Evolutionary conservation across 2,329 filamentous ascomycete species (phyloP).

Genomic region (Penicillium sp.): DNA sequence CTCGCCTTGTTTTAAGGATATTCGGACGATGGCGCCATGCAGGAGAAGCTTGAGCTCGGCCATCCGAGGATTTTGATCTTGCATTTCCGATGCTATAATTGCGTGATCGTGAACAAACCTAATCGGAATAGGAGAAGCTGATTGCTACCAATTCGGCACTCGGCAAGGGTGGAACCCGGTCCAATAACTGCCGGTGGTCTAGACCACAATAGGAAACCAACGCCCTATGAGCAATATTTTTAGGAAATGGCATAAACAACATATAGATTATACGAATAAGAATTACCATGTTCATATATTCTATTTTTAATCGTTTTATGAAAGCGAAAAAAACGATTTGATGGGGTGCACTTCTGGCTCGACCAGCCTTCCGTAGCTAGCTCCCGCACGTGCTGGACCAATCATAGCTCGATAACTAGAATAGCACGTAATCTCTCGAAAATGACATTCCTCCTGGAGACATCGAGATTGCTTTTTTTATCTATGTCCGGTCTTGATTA

Average conservation of each 20-base stretch:
- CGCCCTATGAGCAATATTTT: no score
- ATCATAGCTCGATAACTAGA: background rate
- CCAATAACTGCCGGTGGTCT: no score
- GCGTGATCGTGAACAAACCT: background rate
- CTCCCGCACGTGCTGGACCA: background rate
- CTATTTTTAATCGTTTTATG: no score
- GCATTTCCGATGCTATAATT: background rate
- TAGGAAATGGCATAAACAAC: no score
- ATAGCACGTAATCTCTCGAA: background rate
- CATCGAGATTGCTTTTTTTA: no score
- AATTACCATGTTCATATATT: no score
- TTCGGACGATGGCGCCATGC: background rate
- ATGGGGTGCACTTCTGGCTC: background rate
- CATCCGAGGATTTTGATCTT: background rate
- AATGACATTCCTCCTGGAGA: background rate
- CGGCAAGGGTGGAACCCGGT: no score
- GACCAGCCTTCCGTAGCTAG: background rate
- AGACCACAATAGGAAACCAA: no score
- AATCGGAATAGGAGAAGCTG: no score
- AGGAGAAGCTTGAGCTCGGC: background rate
- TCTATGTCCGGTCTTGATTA: no score
- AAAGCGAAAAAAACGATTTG: background rate
- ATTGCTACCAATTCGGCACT: no score
- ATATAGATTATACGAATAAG: no score
- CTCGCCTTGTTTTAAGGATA: background rate